phyloP scores from a whole-genome alignment of 768 basidiomycete species.

The Leucosporidium scottii region DNA sequence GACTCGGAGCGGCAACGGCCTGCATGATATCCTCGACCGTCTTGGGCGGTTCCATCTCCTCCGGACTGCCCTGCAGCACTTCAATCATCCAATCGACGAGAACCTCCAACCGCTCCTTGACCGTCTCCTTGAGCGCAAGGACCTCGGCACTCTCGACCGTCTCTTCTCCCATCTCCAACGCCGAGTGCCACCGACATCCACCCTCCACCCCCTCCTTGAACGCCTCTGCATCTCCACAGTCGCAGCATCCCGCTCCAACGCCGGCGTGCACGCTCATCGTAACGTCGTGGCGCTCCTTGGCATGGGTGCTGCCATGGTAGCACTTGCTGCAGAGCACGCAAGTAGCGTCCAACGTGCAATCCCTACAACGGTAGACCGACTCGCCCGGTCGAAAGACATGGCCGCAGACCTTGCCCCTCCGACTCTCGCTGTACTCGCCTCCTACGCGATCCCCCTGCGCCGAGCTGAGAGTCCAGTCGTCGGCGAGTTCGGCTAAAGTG shows the following conservation, averaged over 20 bases:
- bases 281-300: conserved; percentile 66
- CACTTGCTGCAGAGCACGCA: conserved; percentile 85
- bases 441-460: not conserved
- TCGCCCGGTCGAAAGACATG: conserved; percentile 86
- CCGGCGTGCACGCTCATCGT: conserved; percentile 90
- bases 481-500: not conserved
- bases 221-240: conserved; percentile 85
- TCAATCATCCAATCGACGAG: conserved; percentile 30
- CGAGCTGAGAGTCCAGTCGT: conserved; percentile 12
- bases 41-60: not conserved
- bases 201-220: conserved; percentile 67
- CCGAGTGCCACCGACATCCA: conserved; percentile 61
- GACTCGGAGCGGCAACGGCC: not conserved
- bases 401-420: conserved; percentile 50
- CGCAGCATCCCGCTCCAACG: conserved; percentile 64
- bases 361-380: conserved; percentile 89
- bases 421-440: not conserved
- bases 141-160: not conserved
- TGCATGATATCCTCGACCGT: conserved; percentile 7
- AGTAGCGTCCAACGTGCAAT: conserved; percentile 81
- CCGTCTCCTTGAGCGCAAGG: not conserved
- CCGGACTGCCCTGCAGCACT: conserved; percentile 18
- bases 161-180: not conserved
- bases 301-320: conserved; percentile 80
- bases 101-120: conserved; percentile 1